Evolutionary conservation across 2,329 filamentous ascomycete genomes (phyloP), one percentile per base, ranked within the genome.

Genomic region (Penicillium sp.): DNA sequence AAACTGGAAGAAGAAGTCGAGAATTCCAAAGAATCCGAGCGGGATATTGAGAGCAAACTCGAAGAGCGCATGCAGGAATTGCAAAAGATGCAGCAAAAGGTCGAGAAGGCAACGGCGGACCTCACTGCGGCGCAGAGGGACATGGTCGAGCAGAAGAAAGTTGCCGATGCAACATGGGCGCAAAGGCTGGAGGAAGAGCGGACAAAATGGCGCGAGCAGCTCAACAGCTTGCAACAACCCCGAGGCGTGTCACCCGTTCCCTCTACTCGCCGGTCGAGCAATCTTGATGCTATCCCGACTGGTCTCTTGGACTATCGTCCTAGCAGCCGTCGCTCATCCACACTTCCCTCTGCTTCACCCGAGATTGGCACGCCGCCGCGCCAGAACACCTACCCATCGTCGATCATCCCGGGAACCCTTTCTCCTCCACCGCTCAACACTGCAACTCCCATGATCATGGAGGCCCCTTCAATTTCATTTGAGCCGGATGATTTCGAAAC

Each of bases 1-100:
- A 80, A 78, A 44, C 74, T 86, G 18, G 89, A 95, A 65, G 87
- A 95, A 56, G 89, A 97, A 56, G 70, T 95, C 5, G 89, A 96
- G 60, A 52, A 80, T 75, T 58, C 82, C 76, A 69, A 67, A 51
- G 70, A 69, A 43, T 51, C 55, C 4, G 63, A 69, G 44, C 64
- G 65, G 8, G 70, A 73, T n/a, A 51, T 72, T 22, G 62, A 72
- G 22, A 78, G 82, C 37, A 71, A 76, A 13, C 70, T 94, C 3
- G 81, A 82, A 52, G 77, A 78, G 48, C 78, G 80, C n/a, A 76
- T 83, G 18, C 78, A 85, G 54, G 77, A 85, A 51, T 75, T 76
- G 13, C 73, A 71, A 32, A 72, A 64, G 47, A 52, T 71, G n/a
- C 63, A 64, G n/a, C 65, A 69, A 34, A 70, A 64, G 47, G 59